Conservation (phyloP, 1,284 basidiomycete species). For the Rhodotorula sp. region DNA sequence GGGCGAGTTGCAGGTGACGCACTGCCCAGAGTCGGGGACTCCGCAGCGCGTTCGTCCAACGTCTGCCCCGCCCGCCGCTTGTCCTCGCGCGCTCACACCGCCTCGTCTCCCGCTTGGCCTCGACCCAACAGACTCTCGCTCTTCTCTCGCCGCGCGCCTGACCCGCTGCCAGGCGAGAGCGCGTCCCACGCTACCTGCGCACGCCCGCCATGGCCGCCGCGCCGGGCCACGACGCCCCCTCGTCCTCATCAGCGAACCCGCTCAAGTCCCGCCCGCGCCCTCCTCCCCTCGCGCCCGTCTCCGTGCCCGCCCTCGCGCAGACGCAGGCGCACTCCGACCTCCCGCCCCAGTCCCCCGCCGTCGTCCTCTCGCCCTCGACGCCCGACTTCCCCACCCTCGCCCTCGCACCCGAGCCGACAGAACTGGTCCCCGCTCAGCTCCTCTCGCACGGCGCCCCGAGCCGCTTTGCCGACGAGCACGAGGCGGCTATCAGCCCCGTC, state of each 20-base stretch:
- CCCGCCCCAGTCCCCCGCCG: conserved; percentile 11
- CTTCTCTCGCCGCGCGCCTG: too few species aligned
- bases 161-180: too few species aligned
- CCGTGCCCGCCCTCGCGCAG: neutral
- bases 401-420: conserved; percentile 12
- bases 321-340: neutral
- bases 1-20: too few species aligned
- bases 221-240: neutral
- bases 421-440: conserved; percentile 2
- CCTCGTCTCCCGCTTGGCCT: too few species aligned
- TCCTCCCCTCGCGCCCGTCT: neutral
- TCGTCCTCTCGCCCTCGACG: conserved; percentile 27
- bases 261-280: neutral
- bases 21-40: too few species aligned
- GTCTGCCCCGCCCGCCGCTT: too few species aligned
- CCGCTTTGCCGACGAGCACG: neutral
- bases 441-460: neutral
- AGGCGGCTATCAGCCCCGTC: too few species aligned
- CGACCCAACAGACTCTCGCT: too few species aligned
- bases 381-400: conserved; percentile 24
- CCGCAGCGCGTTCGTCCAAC: too few species aligned
- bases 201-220: too few species aligned
- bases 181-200: too few species aligned
- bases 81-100: too few species aligned
- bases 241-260: neutral